Base-by-base conservation (phyloP, 768 basidiomycete species). In the Termitomyces sp. region DNA sequence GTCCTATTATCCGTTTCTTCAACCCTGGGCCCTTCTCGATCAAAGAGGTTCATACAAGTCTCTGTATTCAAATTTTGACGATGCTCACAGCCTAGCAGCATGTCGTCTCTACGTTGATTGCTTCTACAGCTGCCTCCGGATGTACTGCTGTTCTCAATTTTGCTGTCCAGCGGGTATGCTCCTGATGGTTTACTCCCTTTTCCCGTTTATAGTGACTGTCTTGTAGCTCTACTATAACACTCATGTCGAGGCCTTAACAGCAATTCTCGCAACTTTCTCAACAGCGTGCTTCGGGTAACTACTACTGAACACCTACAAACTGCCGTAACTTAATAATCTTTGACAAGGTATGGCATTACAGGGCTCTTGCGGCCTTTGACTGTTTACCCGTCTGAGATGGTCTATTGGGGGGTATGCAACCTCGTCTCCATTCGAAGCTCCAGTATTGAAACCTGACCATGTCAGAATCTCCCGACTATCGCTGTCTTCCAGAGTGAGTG, bases 341-440 rank as follows among this genome's bases (percentile, higher is more conserved):
- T 50, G 43, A 46, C 37, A 44, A 84, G 84, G 18, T 86, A 85
- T 61, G 84, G 84, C 3, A 68, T 87, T 6, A 82, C 83, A 5
- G 85, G 86, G 3, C 62, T 87, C 4, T 69, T 85, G 10, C 79
- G 84, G 3, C 83, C 84, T 2, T 70, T 86, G 22, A 82, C 81
- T 0, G 82, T 85, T 7, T 83, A 85, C 64, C 83, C 83, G 0
- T 79, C 80, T n/a, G 83, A 84, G 65, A 82, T 83, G 82, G 82
- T 86, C 18, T 85, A 84, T 60, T 84, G 83, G 83, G 54, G 58
- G 43, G 82, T 83, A 64, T 58, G 79, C 72, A 12, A 32, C 26
- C 16, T 50, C 24, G 2, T 20, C 43, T 20, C 13, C n/a, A 22
- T 7, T 47, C 24, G 9, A 14, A 34, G 10, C 26, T 27, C 24